Evolutionary conservation across 371 early-diverging fungal genomes (phyloP).

Genomic region (Mortierella sp.): DNA sequence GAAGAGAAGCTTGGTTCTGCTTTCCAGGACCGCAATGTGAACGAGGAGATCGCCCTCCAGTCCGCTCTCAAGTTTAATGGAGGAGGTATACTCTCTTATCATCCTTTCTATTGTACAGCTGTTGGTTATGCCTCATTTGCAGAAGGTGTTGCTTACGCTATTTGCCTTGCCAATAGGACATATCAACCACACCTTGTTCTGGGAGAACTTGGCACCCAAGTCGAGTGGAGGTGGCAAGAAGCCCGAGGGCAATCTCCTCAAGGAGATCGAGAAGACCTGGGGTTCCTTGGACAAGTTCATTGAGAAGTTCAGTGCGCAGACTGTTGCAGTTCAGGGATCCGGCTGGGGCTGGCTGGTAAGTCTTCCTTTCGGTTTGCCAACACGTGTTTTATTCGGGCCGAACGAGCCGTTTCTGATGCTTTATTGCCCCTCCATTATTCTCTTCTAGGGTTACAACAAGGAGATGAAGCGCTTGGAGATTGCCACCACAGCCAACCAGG

Average conservation of each 20-base stretch:
- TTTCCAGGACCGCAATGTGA: constrained; percentile 75
- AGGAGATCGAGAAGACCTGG: constrained; percentile 85
- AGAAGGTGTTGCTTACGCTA: not conserved
- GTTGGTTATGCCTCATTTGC: not conserved
- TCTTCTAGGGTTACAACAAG: constrained; percentile 81
- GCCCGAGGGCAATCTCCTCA: constrained; percentile 71
- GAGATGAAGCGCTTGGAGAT: constrained; percentile 83
- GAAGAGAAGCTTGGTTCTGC: constrained; percentile 81
- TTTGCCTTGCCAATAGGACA: constrained; percentile 70
- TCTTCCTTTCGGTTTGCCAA: not conserved
- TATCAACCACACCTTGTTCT: constrained; percentile 98
- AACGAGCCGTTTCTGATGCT: not conserved
- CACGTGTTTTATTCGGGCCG: too few species aligned
- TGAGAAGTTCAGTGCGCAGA: constrained; percentile 80
- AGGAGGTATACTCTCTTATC: constrained; percentile 72
- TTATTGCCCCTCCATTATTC: not conserved
- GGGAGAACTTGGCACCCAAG: constrained; percentile 92
- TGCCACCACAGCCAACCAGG: constrained; percentile 94
- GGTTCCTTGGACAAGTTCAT: constrained; percentile 90
- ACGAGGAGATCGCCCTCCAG: constrained; percentile 81
- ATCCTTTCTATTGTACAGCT: constrained; percentile 1
- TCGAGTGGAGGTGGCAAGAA: constrained; percentile 80
- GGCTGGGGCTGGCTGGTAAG: constrained; percentile 98
- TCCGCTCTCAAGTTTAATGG: constrained; percentile 92
- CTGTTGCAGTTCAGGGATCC: constrained; percentile 94